Base-by-base conservation (phyloP, 1,139 yeast species). In the Pichia cactophila region DNA sequence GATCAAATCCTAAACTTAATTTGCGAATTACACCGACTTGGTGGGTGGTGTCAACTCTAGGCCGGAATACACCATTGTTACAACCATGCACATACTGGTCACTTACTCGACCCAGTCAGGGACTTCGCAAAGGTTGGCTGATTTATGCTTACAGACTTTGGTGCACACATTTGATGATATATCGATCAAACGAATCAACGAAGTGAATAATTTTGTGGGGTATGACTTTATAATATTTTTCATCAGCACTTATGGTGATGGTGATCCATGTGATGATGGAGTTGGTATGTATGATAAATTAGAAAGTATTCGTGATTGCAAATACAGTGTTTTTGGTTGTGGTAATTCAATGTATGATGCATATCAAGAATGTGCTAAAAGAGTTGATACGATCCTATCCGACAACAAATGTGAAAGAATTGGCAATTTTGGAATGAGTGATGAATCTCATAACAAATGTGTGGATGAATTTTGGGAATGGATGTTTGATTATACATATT, bases 181-280 rank as follows among this genome's bases (percentile, higher is more conserved):
- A 10, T 12, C 28, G 10, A 14, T 23, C 9, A 12, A 23, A 23
- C 37, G 39, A 20, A 20, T 23, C 11, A 14, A 33, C n/a, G 29
- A 33, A 14, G 23, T 40, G 20, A 14, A 8, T 8, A 9, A 26
- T 40, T 60, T 76, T 44, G 60, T 74, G 26, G 69, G 69, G n/a
- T 78, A 75, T 51, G 51, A 50, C 14, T 63, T 69, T 20, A 75
- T 84, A 51, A 77, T 83, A 14, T 82, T 90, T 63, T 77, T 92
- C 60, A 70, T 90, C 67, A 92, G 97, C 43, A 87, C 97, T 5
- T 90, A 90, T 62, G 98, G 98, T 56, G 98, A 92, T 68, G 98
- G 98, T 60, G 98, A 92, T 64, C 96, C 95, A 54, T 92, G 98
- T 39, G 97, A 90, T 65, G 86, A 86, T 60, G 95, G 96, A 7